Evolutionary conservation across 177 flowering plant genomes (phyloP).

Genomic region (Tripterygium wilfordii): DNA sequence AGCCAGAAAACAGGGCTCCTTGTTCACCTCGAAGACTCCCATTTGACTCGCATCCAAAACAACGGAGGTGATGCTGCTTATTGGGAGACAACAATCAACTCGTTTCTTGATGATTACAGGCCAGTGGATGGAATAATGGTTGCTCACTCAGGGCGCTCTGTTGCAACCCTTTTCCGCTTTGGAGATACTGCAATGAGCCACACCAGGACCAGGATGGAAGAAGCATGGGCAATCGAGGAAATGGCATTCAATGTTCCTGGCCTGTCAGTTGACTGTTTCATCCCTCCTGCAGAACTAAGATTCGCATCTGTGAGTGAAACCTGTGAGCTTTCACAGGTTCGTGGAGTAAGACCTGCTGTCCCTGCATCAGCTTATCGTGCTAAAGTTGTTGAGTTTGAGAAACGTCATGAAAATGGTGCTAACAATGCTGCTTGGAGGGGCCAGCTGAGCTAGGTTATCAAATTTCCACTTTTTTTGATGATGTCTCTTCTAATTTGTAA

Average conservation of each 20-base stretch:
- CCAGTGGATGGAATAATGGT: slow-evolving; percentile 87
- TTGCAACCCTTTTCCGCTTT: slow-evolving; percentile 78
- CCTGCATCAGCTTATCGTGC: slow-evolving; percentile 27
- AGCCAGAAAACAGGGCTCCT: slow-evolving; percentile 89
- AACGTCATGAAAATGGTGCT: slow-evolving; percentile 10
- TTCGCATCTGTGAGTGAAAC: slow-evolving; percentile 36
- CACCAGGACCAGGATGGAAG: slow-evolving; percentile 87
- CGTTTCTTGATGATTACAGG: slow-evolving; percentile 69
- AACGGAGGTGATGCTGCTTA: slow-evolving; percentile 86
- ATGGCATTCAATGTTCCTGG: slow-evolving; percentile 91
- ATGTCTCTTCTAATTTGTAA: too few species aligned
- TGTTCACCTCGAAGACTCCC: slow-evolving; percentile 83
- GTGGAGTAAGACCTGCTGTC: slow-evolving; percentile 23
- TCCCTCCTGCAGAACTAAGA: slow-evolving; percentile 80
- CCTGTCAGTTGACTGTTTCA: slow-evolving; percentile 75
- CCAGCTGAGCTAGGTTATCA: too few species aligned
- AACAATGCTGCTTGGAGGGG: too few species aligned
- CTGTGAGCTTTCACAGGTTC: slow-evolving; percentile 34
- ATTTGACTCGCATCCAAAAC: slow-evolving; percentile 77
- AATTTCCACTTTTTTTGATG: too few species aligned
- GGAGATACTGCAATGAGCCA: slow-evolving; percentile 94
- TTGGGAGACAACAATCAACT: slow-evolving; percentile 96
- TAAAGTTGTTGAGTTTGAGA: slow-evolving; percentile 34
- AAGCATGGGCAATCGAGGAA: slow-evolving; percentile 90
- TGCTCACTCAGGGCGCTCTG: slow-evolving; percentile 84